Evolutionary conservation across 2,329 filamentous ascomycete genomes (phyloP).

Genomic region (Falciphora oryzae): DNA sequence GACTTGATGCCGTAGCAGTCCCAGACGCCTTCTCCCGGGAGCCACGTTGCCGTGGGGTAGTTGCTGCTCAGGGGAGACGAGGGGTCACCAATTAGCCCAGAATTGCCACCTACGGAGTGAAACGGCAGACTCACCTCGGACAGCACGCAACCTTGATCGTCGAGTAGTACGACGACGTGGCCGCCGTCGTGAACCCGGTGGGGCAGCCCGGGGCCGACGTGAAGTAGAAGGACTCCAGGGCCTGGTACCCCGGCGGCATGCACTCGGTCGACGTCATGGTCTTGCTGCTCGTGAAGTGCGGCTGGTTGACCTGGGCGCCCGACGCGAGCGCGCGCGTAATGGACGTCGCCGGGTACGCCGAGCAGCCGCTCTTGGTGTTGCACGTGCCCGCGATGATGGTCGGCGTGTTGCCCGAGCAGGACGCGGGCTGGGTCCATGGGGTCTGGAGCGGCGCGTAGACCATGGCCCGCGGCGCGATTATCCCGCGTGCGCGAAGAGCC

Average conservation of each 20-base stretch:
- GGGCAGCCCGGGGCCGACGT: background rate
- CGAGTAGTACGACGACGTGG: background rate
- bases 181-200: background rate
- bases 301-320: conserved; percentile 2
- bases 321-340: background rate
- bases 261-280: conserved; percentile 1
- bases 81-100: no score
- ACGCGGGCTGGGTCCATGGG: background rate
- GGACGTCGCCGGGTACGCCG: background rate
- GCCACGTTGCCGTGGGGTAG: background rate
- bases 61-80: background rate
- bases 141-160: background rate
- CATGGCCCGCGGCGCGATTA: background rate
- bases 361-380: conserved; percentile 1
- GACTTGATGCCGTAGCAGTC: background rate
- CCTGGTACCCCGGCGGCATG: conserved; percentile 2
- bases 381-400: background rate
- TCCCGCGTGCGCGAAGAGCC: background rate
- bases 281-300: conserved; percentile 2
- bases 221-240: conserved; percentile 2
- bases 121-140: background rate
- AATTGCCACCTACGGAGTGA: background rate
- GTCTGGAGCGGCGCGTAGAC: background rate
- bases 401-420: background rate
- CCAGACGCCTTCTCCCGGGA: background rate